Base-by-base conservation (phyloP, 2,329 filamentous ascomycete species). In the Remersonia thermophila region DNA sequence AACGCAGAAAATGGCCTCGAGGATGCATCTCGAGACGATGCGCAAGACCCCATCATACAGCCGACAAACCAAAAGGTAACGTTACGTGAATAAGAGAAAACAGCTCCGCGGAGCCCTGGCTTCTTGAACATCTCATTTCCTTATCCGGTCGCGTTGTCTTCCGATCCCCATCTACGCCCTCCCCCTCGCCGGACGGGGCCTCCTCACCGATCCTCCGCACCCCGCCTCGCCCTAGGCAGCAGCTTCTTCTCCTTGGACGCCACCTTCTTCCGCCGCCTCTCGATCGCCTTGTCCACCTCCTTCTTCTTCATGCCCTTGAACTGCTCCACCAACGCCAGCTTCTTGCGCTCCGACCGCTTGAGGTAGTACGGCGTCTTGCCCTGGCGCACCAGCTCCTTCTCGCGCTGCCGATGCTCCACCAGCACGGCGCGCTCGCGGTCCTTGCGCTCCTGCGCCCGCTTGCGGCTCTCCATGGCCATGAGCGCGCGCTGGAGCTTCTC, bases 301-400 rank as follows among this genome's bases (percentile, higher is more conserved):
- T 78, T 80, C 55, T 81, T 80, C 60, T 83, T 91, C 80, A 96
- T 81, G 41, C 73, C 72, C 49, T 79, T 72, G 59, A 83, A 95
- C 55, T 80, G 76, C 50, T 91, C 79, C 53, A 83, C 66, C 43
- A 95, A 64, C 38, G 86, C 67, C 58, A 80, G 67, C 67, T 89
- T 85, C 77, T 91, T 93, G 66, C 91, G 74, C 62, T 95, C 89
- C 53, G 78, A 77, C 64, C 79, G 80, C 73, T 98, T 98, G 51
- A 96, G 65, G 60, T 84, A 96, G 62, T 86, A 98, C 0, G 91
- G 89, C 55, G 72, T 76, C 74, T 95, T 95, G 42, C 91, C 91
- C 62, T 93, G 74, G 50, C 77, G 77, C 35, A 96, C 77, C 42
- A 83, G 63, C 56, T 87, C 81, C 62, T 84, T 86, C 67, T 98